A percentile compares a stretch with the other conserved stretches of the same genome.
Evolutionary conservation across 179 eudicot species (phyloP).

Genomic region (Amaranthus tricolor): DNA sequence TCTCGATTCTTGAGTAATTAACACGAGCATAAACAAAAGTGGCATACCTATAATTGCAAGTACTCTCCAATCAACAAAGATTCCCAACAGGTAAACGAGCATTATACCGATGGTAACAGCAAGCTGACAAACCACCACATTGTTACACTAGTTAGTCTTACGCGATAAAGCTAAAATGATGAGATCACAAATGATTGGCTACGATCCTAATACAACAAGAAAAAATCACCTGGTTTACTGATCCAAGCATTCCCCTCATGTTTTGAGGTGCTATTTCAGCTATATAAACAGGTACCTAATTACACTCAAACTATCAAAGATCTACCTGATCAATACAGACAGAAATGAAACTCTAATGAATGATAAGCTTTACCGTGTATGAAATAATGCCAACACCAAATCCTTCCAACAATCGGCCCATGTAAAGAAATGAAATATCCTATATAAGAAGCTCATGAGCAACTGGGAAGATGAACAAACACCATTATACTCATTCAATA

Average conservation of each 20-base stretch:
- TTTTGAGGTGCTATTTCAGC: constrained; percentile 96
- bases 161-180: neutral
- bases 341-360: neutral
- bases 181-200: constrained; percentile 1
- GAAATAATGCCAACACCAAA: constrained; percentile 98
- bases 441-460: constrained; percentile 17
- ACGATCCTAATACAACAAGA: neutral
- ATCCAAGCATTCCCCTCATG: constrained; percentile 89
- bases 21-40: neutral
- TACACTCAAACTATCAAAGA: constrained; percentile 8
- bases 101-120: constrained; percentile 90
- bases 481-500: neutral
- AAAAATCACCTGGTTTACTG: constrained; percentile 79
- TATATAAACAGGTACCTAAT: constrained; percentile 94
- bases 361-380: constrained; percentile 50
- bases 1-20: neutral
- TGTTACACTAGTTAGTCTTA: constrained; percentile 3
- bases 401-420: constrained; percentile 95
- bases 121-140: constrained; percentile 46
- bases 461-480: constrained; percentile 1
- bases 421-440: constrained; percentile 87
- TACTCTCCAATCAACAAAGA: constrained; percentile 73
- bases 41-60: constrained; percentile 82
- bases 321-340: neutral
- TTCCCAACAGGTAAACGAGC: constrained; percentile 85